Conservation (phyloP, 345 rosid species). For the Psidium friedrichsthalianum region DNA sequence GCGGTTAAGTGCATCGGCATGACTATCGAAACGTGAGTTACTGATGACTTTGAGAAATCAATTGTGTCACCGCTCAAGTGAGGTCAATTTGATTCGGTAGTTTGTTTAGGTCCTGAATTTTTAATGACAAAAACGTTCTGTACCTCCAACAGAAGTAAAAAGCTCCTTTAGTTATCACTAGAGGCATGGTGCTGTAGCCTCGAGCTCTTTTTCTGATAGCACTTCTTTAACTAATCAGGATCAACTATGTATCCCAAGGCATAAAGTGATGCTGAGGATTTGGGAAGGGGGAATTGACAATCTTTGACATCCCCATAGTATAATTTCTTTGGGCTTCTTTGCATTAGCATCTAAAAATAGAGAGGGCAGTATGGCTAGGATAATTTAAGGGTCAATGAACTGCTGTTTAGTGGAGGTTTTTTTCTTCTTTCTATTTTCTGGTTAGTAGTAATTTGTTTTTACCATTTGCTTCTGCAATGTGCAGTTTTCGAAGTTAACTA, state of each 20-base stretch:
- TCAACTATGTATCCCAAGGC: background rate
- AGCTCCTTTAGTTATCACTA: background rate
- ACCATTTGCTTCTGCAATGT: background rate
- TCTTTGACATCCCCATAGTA: background rate
- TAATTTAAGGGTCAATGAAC: background rate
- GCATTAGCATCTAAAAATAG: background rate
- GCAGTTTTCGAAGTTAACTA: background rate
- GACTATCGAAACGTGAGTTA: constrained; percentile 96
- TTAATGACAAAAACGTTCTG: background rate
- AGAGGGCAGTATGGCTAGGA: background rate
- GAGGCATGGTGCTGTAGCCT: background rate
- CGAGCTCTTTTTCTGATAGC: background rate
- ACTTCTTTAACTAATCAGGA: background rate
- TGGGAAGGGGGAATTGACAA: background rate
- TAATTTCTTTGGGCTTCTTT: background rate
- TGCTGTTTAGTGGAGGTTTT: background rate
- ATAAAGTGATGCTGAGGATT: background rate
- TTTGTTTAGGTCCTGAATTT: background rate
- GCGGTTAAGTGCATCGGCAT: constrained; percentile 96
- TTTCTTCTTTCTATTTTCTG: background rate
- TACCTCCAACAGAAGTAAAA: background rate
- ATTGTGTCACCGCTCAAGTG: background rate
- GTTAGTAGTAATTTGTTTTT: background rate
- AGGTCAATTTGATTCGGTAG: background rate
- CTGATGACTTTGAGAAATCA: background rate